Base-by-base conservation (phyloP, 352 stramenopile species). In the Phytophthora kernoviae region DNA sequence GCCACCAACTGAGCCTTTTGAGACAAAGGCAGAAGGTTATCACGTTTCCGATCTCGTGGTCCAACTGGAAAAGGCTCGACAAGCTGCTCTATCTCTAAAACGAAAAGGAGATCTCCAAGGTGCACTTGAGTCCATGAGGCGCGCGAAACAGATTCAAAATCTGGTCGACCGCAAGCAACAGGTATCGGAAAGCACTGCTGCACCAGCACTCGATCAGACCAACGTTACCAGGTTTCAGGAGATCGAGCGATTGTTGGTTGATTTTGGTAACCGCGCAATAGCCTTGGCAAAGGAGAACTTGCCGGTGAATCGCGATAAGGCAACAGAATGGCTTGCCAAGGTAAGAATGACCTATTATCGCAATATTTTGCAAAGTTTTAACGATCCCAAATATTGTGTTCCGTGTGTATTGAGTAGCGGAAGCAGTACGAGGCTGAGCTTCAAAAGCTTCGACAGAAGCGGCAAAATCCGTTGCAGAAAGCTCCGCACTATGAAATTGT, bases 111-210 rank as follows among this genome's bases (percentile, higher is more conserved):
- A 87, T 33, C 62, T 87, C n/a, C 51, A 81, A 27, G 79, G 63
- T 20, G 85, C 85, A 0, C 48, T 92, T n/a, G 77, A 80, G 7
- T 75, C 71, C 18, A 81, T 94, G 77, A 73, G 78, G 12, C 78
- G 78, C n/a, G 55, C 77, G 9, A 94, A 94, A 60, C 75, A 89
- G 42, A 82, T 93, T 36, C 75, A 94, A 53, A 63, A 64, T 26
- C 62, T 89, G 1, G 74, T 93, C 20, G 47, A 78, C 33, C 58
- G 82, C 26, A 90, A 87, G 32, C 68, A 80, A 4, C 58, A 69
- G 33, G 27, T 43, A 12, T 15, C 32, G 44, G 32, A 27, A 30
- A 34, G 11, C 20, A 14, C 43, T 50, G 21, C 34, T 4, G 4
- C 21, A 21, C 24, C 53, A 36, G 36, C 43, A 32, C 51, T 62